Base-by-base conservation (phyloP, 345 rosid species). In the Excoecaria agallocha region DNA sequence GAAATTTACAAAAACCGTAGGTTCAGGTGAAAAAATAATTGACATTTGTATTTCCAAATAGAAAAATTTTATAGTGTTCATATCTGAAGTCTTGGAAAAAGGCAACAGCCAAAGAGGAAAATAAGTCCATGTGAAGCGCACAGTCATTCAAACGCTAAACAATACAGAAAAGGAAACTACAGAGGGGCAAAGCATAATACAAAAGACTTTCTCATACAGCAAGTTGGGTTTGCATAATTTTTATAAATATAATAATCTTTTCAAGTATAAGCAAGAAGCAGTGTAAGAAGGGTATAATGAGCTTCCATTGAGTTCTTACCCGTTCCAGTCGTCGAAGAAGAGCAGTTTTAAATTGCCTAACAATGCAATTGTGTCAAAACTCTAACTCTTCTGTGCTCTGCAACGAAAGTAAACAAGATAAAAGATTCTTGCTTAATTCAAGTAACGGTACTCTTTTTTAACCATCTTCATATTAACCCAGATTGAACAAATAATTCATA, bases 261-360 rank as follows among this genome's bases (percentile, higher is more conserved):
- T 57, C n/a, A 12, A 57, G 20, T 11, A 12, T 55, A 9, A 11
- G 39, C 16, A 12, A 59, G 15, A 17, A 9, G 55, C 49, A 22
- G 10, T 51, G 20, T 57, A 35, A n/a, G 6, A 35, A 13, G 46
- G 35, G 68, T 35, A 59, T 24, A 52, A 62, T 56, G 52, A 25
- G 37, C 54, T 54, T 72, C 56, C 51, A 71, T 24, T 45, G 48
- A 55, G 49, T 39, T 45, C 82, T 79, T 80, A 85, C 97, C 74
- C 70, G 92, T 78, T 90, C 89, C 76, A 94, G 97, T 64, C 98
- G 87, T 77, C 82, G 91, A 73, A 94, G 93, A 78, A 94, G 98
- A 72, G 89, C 85, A 45, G 97, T 94, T 82, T 92, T 94, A 78
- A 94, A 94, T 60, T 94, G 97, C 52, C 97, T 87, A 61, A 17